These are phyloP conservation scores for Leccinum incarnatum DNA, from an alignment of 768 basidiomycete genomes.

Conservation along the genomic window DNA sequence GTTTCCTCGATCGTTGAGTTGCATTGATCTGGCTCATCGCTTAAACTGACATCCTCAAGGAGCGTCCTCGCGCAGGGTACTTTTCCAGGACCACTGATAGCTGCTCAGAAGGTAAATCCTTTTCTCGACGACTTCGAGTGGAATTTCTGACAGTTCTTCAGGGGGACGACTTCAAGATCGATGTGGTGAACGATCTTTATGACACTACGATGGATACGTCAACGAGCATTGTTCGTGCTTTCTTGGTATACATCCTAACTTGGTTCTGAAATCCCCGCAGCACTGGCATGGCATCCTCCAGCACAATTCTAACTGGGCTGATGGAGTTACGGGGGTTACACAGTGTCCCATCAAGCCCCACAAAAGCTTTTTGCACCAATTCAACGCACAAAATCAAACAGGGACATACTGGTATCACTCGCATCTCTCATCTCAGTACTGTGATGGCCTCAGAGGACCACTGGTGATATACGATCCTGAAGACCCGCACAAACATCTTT, in stretches of 20 bases:
- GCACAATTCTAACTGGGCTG: constrained; percentile 40
- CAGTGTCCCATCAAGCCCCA: constrained; percentile 29
- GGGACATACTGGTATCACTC: constrained; percentile 37
- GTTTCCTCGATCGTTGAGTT: constrained; percentile 38
- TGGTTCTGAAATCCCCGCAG: constrained; percentile 24
- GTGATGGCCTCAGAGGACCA: constrained; percentile 26
- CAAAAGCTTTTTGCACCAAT: constrained; percentile 20
- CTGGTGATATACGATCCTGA: constrained; percentile 42
- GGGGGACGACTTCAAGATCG: constrained; percentile 39
- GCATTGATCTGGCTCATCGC: background rate
- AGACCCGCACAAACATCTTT: constrained; percentile 38
- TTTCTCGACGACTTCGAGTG: background rate
- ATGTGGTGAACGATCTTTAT: constrained; percentile 44
- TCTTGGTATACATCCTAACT: background rate
- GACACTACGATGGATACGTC: constrained; percentile 47
- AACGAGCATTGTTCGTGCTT: constrained; percentile 47
- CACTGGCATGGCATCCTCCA: constrained; percentile 57
- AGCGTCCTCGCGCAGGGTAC: constrained; percentile 40
- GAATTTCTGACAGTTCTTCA: constrained; percentile 16
- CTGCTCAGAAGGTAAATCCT: constrained; percentile 33
- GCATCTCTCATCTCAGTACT: constrained; percentile 40
- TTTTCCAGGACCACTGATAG: constrained; percentile 45
- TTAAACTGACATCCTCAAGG: constrained; percentile 21
- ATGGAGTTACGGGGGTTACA: constrained; percentile 42
- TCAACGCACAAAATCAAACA: constrained; percentile 23